Conservation (phyloP, 164 flowering plant species). For the grape (Vitis vinifera) region ASM3070453v1 NC_081817.1:21438501-21439000, state of each 20-base stretch:
- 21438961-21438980: no score
- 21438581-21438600: slow-evolving; percentile 2
- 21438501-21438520: slow-evolving; percentile 14
- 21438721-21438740: neutral
- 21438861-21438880: neutral
- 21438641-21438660: neutral
- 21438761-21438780: neutral
- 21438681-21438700: neutral
- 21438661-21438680: neutral
- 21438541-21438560: slow-evolving; percentile 11
- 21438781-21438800: neutral
- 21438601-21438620: neutral
- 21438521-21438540: slow-evolving; percentile 8
- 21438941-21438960: no score
- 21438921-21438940: no score
- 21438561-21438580: slow-evolving; percentile 1
- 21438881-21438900: neutral
- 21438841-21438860: neutral
- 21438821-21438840: neutral
- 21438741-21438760: neutral
- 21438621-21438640: neutral
- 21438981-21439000: no score
- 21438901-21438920: no score
- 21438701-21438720: neutral
- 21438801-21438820: neutral